Percentiles rank a stretch among this genome's conserved stretches.
Conservation (phyloP, 192 early-diverging fungal species). For the Podila minutissima region DNA sequence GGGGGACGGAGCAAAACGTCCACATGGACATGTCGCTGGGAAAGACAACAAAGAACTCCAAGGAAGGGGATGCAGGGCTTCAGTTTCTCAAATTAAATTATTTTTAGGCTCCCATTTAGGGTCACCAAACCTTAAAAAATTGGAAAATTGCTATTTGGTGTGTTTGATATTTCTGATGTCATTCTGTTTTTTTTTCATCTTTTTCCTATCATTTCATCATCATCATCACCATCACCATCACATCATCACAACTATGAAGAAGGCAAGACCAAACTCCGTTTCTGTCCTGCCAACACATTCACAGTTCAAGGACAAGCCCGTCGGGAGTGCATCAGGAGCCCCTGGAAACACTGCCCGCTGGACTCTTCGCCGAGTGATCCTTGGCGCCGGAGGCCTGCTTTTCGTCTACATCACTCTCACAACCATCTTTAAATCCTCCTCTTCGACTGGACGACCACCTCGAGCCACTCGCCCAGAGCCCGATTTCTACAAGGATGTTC, state of each 20-base stretch:
- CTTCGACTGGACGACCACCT: conserved; percentile 9
- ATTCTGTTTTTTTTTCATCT: not conserved
- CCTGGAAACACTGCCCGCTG: conserved; percentile 7
- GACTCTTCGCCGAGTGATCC: conserved; percentile 35
- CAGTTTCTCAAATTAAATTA: too few species aligned
- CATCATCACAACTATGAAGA: conserved; percentile 25
- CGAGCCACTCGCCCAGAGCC: conserved; percentile 13
- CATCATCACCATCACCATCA: not conserved
- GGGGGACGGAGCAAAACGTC: too few species aligned
- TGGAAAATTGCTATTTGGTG: too few species aligned
- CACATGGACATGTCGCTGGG: too few species aligned
- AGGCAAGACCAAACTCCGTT: conserved; percentile 43
- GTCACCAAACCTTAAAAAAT: too few species aligned
- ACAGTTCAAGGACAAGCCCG: conserved; percentile 51
- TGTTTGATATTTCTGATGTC: too few species aligned
- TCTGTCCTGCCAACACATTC: conserved; percentile 39
- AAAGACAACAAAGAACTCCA: too few species aligned
- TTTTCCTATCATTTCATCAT: too few species aligned
- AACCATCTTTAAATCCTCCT: conserved; percentile 29
- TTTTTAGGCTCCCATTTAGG: too few species aligned
- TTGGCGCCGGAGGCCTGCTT: conserved; percentile 29
- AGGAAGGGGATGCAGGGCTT: too few species aligned
- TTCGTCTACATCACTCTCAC: conserved; percentile 48
- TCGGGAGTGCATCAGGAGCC: conserved; percentile 2
- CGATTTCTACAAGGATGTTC: conserved; percentile 22